Evolutionary conservation across 2,329 filamentous ascomycete genomes (phyloP).

Genomic region (Apiospora rasikravindrae): DNA sequence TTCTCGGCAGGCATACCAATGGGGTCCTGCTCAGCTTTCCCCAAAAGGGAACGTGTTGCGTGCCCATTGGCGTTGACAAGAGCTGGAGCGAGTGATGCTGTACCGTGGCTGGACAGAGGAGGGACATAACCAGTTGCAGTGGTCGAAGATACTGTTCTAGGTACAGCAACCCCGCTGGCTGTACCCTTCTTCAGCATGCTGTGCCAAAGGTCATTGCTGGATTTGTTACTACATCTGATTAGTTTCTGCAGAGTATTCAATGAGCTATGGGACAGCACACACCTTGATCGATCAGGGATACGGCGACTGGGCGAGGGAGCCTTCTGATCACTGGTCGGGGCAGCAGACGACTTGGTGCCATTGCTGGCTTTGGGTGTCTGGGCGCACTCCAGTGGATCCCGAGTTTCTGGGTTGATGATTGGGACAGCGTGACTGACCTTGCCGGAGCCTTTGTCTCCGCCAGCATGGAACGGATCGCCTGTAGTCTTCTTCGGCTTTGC

Average conservation of each 20-base stretch:
- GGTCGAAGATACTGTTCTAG: constrained; percentile 56
- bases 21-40: constrained; percentile 32
- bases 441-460: constrained; percentile 30
- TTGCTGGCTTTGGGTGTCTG: constrained; percentile 24
- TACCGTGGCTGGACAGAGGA: constrained; percentile 57
- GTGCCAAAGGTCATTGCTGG: constrained; percentile 53
- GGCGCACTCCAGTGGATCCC: constrained; percentile 20
- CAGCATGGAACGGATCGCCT: constrained; percentile 35
- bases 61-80: constrained; percentile 46
- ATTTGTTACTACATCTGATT: constrained; percentile 43
- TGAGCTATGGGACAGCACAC: constrained; percentile 20
- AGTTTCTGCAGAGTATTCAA: not conserved
- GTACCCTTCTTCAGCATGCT: constrained; percentile 58
- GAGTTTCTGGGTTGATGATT: constrained; percentile 38
- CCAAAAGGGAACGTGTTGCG: constrained; percentile 37
- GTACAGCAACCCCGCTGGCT: constrained; percentile 51
- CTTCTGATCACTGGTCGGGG: constrained; percentile 26
- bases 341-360: constrained; percentile 20
- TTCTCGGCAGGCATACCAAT: constrained; percentile 38
- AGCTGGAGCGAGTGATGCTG: constrained; percentile 53
- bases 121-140: constrained; percentile 61
- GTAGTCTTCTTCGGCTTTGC: constrained; percentile 31
- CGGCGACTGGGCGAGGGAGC: constrained; percentile 27
- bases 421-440: constrained; percentile 41
- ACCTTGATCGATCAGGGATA: constrained; percentile 39